Evolutionary conservation across 306 rosid genomes (phyloP).

Genomic region (Lotus japonicus): DNA sequence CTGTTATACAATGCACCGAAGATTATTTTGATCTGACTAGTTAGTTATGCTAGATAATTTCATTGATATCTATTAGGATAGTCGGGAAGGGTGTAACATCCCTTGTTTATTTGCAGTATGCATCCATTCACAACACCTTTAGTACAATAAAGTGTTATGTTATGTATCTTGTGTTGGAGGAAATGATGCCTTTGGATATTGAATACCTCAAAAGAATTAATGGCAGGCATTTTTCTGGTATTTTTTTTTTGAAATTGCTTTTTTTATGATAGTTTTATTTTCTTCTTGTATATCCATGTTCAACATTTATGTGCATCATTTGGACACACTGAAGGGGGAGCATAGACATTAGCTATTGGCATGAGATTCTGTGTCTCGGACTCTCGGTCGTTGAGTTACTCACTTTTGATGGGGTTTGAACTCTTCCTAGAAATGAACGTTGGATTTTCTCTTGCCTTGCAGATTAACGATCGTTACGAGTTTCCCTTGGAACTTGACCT

Average conservation of each 20-base stretch:
- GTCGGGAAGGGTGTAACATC: too few species aligned
- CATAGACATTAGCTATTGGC: constrained; percentile 6
- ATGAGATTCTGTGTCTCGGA: neutral
- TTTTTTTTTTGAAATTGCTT: neutral
- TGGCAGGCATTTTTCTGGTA: neutral
- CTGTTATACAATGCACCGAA: constrained; percentile 6
- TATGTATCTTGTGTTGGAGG: neutral
- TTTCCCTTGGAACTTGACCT: constrained; percentile 97
- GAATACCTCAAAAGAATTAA: neutral
- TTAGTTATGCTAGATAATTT: constrained; percentile 6
- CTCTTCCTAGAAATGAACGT: neutral
- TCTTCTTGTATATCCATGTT: neutral
- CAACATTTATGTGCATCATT: neutral
- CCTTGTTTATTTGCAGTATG: neutral
- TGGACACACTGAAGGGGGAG: neutral
- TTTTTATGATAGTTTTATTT: neutral
- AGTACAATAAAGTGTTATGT: neutral
- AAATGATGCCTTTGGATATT: neutral
- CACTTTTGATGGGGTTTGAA: constrained; percentile 4
- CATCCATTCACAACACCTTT: neutral
- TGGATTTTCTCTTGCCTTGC: constrained; percentile 1
- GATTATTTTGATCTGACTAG: constrained; percentile 1
- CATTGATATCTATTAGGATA: neutral
- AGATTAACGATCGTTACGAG: constrained; percentile 98
- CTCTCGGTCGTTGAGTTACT: neutral